phyloP scores from a whole-genome alignment of 345 rosid genomes.

The Schrenkiella parvula region DNA sequence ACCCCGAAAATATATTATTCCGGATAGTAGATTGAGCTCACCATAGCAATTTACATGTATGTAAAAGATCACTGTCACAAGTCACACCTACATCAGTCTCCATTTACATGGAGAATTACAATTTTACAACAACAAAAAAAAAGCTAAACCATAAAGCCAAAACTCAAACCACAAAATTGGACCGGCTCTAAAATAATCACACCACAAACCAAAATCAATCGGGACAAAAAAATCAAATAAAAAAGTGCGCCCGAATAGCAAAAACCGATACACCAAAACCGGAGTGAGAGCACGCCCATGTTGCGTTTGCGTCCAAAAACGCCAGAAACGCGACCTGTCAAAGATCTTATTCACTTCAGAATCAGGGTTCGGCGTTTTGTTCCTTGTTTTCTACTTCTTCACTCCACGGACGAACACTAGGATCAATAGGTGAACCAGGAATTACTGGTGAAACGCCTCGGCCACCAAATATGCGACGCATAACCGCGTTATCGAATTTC shows the following conservation, averaged over 20 bases:
- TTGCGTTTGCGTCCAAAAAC: constrained; percentile 19
- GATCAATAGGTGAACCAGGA: constrained; percentile 68
- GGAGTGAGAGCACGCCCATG: constrained; percentile 4
- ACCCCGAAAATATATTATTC: background rate
- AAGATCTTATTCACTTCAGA: background rate
- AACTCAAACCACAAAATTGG: background rate
- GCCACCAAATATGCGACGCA: constrained; percentile 90
- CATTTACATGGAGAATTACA: constrained; percentile 10
- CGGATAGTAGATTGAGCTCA: background rate
- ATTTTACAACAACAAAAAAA: background rate
- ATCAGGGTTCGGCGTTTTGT: constrained; percentile 23
- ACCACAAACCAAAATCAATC: constrained; percentile 21
- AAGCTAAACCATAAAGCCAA: background rate
- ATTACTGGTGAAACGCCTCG: constrained; percentile 63
- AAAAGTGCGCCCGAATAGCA: constrained; percentile 11
- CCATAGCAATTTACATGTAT: background rate
- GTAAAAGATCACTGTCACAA: background rate
- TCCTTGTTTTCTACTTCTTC: constrained; percentile 32
- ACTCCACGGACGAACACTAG: constrained; percentile 36
- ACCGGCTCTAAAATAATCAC: constrained; percentile 19
- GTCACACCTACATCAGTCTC: background rate
- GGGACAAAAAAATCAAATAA: constrained; percentile 9
- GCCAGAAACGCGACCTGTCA: constrained; percentile 15
- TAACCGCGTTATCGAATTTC: constrained; percentile 69
- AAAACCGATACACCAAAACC: background rate